A percentile compares a stretch with the other conserved stretches of the same genome.
These are phyloP conservation scores for Apiospora kogelbergensis DNA, from an alignment of 2,329 filamentous ascomycete genomes.

Conservation along the genomic window DNA sequence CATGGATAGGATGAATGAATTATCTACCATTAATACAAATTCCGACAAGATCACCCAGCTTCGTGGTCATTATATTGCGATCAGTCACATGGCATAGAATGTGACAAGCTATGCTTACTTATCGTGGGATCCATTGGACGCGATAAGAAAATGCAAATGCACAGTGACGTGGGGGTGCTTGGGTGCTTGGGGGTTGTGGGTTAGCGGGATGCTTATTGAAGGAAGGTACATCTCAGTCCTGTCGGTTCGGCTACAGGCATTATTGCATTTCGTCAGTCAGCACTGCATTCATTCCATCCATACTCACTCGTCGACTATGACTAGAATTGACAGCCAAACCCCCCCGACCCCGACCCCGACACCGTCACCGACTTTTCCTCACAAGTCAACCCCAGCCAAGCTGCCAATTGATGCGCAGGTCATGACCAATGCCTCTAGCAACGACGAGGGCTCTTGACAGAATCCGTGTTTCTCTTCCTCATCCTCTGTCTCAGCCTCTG, in stretches of 20 bases:
- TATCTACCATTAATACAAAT: background rate
- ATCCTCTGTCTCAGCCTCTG: too few species aligned
- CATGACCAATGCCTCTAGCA: constrained; percentile 7
- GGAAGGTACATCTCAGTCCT: too few species aligned
- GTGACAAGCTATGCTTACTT: background rate
- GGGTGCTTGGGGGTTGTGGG: too few species aligned
- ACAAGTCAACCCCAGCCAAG: background rate
- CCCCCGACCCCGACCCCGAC: background rate
- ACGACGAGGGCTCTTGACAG: background rate
- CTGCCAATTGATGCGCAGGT: background rate
- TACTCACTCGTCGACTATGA: background rate
- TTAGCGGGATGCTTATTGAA: background rate
- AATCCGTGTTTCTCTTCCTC: constrained; percentile 2
- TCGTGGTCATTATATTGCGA: background rate
- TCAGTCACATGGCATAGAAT: background rate
- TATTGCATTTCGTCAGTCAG: background rate
- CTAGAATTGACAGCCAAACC: background rate
- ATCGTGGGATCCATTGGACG: background rate
- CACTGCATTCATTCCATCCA: background rate
- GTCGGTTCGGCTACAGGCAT: background rate
- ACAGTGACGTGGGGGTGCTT: background rate
- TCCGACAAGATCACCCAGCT: background rate
- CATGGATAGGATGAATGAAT: background rate
- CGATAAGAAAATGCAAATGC: background rate
- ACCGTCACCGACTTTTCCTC: background rate